Conservation (phyloP, 2,329 filamentous ascomycete species). For the Diplocarpon mali region DNA sequence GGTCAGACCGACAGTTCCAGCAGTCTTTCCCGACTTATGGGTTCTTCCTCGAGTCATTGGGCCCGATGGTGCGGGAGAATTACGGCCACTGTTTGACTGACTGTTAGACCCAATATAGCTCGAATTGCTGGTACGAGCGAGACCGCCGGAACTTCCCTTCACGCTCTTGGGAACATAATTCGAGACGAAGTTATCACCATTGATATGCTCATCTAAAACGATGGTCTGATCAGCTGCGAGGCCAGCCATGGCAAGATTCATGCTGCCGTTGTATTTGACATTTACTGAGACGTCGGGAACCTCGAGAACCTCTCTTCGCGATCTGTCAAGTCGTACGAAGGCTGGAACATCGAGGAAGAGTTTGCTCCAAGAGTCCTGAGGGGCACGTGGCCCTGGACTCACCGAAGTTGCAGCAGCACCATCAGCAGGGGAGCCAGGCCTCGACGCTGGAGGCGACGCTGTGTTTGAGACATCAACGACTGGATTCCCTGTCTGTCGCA, state of each 20-base stretch:
- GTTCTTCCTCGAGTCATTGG: slow-evolving; percentile 60
- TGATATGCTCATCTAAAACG: slow-evolving; percentile 71
- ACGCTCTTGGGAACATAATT: slow-evolving; percentile 30
- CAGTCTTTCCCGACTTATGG: slow-evolving; percentile 55
- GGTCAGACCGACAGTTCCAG: slow-evolving; percentile 71
- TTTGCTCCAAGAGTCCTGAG: slow-evolving; percentile 31
- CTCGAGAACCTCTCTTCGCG: slow-evolving; percentile 52
- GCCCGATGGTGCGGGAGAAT: slow-evolving; percentile 51
- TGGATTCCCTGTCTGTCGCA: slow-evolving; percentile 20
- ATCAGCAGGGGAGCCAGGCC: slow-evolving; percentile 21
- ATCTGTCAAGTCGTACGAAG: slow-evolving; percentile 52
- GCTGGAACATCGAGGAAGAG: slow-evolving; percentile 39
- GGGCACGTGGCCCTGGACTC: slow-evolving; percentile 11
- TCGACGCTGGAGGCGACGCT: slow-evolving; percentile 29
- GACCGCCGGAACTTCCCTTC: slow-evolving; percentile 16
- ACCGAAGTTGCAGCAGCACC: not conserved
- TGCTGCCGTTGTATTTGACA: slow-evolving; percentile 64
- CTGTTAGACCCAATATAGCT: slow-evolving; percentile 26
- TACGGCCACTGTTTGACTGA: slow-evolving; percentile 51
- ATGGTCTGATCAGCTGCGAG: slow-evolving; percentile 65
- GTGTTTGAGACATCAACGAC: slow-evolving; percentile 32
- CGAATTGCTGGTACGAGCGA: slow-evolving; percentile 13
- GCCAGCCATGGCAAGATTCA: slow-evolving; percentile 53
- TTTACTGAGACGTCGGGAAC: slow-evolving; percentile 61
- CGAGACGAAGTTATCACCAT: slow-evolving; percentile 46